Evolutionary conservation across 176 grass and related monocot species (phyloP).

Genomic region (Saccharum officinarum): DNA sequence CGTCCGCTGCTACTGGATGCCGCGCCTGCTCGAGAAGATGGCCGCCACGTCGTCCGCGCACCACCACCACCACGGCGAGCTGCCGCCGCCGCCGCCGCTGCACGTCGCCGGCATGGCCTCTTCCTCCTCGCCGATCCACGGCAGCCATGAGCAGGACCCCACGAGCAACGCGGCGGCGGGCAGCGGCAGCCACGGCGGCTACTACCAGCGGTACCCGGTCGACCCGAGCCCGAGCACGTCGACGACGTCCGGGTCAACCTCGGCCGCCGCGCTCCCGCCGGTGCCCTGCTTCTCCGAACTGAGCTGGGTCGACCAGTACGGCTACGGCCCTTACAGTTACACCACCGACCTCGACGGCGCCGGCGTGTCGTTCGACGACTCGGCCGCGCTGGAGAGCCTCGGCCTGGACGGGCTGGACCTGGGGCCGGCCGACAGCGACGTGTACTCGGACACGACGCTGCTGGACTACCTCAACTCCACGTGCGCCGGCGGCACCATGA

Average conservation of each 20-base stretch:
- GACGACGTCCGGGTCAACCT: slow-evolving; percentile 42
- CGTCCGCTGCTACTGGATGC: slow-evolving; percentile 93
- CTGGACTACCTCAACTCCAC: slow-evolving; percentile 54
- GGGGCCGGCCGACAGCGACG: slow-evolving; percentile 21
- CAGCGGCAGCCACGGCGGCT: not conserved
- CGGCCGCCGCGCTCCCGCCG: slow-evolving; percentile 47
- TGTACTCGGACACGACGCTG: slow-evolving; percentile 43
- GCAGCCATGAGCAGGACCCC: not conserved
- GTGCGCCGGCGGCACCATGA: slow-evolving; percentile 31
- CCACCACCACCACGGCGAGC: not conserved
- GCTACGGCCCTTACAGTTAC: not conserved
- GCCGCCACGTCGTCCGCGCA: slow-evolving; percentile 1
- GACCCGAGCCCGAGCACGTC: slow-evolving; percentile 50
- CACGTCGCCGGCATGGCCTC: not conserved
- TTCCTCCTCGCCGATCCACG: not conserved
- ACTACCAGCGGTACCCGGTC: not conserved
- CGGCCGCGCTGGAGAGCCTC: slow-evolving; percentile 16
- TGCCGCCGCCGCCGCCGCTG: not conserved
- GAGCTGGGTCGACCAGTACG: slow-evolving; percentile 38
- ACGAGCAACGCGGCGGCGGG: not conserved
- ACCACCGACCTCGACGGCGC: not conserved
- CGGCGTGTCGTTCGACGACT: not conserved
- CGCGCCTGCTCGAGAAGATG: slow-evolving; percentile 80
- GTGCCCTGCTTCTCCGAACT: slow-evolving; percentile 58
- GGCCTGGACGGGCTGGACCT: slow-evolving; percentile 62